phyloP scores from a whole-genome alignment of 805 yeast species.

The Yarrowia divulgata region DNA sequence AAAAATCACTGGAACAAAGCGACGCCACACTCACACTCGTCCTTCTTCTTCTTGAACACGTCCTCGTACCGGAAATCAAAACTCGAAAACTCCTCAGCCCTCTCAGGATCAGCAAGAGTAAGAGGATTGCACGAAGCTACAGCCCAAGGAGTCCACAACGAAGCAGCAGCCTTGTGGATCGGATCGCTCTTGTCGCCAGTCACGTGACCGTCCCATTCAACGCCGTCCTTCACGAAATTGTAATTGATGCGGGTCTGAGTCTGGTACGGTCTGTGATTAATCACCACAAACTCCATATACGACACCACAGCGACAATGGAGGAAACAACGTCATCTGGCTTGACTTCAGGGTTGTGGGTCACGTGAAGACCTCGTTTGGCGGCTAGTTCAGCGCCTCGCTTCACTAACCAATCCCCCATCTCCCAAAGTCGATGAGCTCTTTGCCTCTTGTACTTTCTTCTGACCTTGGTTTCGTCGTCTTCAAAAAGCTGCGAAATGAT shows the following conservation, averaged over 20 bases:
- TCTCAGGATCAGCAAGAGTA: not conserved
- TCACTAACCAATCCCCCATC: constrained; percentile 35
- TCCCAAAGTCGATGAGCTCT: constrained; percentile 32
- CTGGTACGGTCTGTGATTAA: constrained; percentile 28
- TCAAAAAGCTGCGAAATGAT: constrained; percentile 15
- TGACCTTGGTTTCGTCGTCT: constrained; percentile 17
- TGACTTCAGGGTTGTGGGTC: constrained; percentile 6
- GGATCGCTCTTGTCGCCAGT: not conserved
- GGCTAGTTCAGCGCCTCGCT: constrained; percentile 1
- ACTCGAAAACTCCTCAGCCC: constrained; percentile 10
- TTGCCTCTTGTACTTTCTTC: constrained; percentile 3
- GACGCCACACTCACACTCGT: constrained; percentile 22
- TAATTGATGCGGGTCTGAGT: constrained; percentile 16
- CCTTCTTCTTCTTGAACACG: constrained; percentile 22
- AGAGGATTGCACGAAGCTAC: constrained; percentile 22
- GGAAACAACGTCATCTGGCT: constrained; percentile 19
- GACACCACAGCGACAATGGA: constrained; percentile 19
- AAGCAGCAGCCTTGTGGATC: not conserved
- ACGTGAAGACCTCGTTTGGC: constrained; percentile 9
- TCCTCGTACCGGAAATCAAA: constrained; percentile 33
- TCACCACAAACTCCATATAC: constrained; percentile 31
- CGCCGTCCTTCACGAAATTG: not conserved
- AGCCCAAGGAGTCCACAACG: constrained; percentile 29
- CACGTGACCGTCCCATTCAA: not conserved
- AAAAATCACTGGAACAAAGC: not conserved